Base-by-base conservation (phyloP, 306 rosid species). In the Datisca glomerata region DNA sequence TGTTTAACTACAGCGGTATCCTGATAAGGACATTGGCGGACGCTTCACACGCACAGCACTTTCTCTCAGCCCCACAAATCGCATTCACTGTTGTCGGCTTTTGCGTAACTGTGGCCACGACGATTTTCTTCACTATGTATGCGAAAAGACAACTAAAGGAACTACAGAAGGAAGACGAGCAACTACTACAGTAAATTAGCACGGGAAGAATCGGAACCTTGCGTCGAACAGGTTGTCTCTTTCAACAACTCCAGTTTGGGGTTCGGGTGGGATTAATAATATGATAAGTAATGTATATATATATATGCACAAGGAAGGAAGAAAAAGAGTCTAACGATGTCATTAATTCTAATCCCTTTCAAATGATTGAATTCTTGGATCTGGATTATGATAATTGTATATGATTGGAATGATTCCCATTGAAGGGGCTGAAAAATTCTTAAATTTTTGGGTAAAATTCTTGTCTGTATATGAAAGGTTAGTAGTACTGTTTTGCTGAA, bases 1-100 rank as follows among this genome's bases (percentile, higher is more conserved):
- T 54, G 25, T 27, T 46, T 43, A 6, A 5, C 39, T 77, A 60
- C 70, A 89, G 98, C 44, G 98, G 98, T 48, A 77, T 73, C 55
- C 47, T 89, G 45, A 78, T 89, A 60, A 46, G 56, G 61, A 67
- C 96, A 22, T 62, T 89, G 57, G 96, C 86, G 10, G 60, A 80
- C 18, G 86, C 78, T 50, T 70, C 92, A 2, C 66, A 75, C 27
- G 61, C 75, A 33, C 55, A 43, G 34, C 75, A 45, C 12, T 45
- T 54, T 36, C 67, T 84, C 29, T 70, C 98, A 6, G 64, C 74
- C 17, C 59, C 78, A 0, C 80, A 84, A 49, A 75, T 80, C 15
- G 57, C 51, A 42, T 44, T 89, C 65, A 78, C 63, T 18, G 70
- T 70, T 21, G 29, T 66, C 25, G 86, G 96, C 22, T 73, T 84